phyloP scores from a whole-genome alignment of 148 eudicot species.

The Talinum fruticosum region DNA sequence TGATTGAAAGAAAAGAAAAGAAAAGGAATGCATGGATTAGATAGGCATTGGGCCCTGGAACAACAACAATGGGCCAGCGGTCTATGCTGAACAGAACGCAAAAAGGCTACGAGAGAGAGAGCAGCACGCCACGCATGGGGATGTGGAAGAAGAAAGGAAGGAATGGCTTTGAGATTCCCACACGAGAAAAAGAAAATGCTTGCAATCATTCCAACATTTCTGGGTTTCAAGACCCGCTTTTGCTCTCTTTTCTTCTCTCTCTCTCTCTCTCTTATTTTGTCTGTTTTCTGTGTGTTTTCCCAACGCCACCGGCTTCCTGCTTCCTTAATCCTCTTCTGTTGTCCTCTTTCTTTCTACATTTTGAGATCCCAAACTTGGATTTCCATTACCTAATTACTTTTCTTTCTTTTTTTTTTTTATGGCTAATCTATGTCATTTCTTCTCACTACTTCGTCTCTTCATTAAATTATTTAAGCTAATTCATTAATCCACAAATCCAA shows the following conservation, averaged over 20 bases:
- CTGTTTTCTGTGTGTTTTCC: conserved; percentile 4
- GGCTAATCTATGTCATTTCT: no score
- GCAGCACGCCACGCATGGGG: conserved; percentile 25
- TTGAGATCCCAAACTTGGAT: conserved; percentile 12
- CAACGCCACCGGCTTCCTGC: not conserved
- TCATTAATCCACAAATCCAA: no score
- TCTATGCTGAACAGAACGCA: not conserved
- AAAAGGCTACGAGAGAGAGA: not conserved
- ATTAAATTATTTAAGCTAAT: no score
- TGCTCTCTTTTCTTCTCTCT: conserved; percentile 13
- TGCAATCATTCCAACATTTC: conserved; percentile 34
- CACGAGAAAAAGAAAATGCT: not conserved
- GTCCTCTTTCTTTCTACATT: conserved; percentile 7
- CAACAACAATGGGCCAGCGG: not conserved
- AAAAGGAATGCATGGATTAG: no score
- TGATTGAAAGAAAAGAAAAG: no score
- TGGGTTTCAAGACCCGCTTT: conserved; percentile 25
- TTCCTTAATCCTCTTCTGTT: conserved; percentile 15
- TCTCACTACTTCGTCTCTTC: no score
- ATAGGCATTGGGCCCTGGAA: not conserved
- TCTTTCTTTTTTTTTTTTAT: no score
- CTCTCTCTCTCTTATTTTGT: conserved; percentile 20
- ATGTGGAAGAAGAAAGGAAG: no score
- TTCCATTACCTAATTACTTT: not conserved
- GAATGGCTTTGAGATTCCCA: conserved; percentile 13